phyloP scores from a whole-genome alignment of 2,329 filamentous ascomycete species.

The Pseudopyrenochaeta lycopersici region DNA sequence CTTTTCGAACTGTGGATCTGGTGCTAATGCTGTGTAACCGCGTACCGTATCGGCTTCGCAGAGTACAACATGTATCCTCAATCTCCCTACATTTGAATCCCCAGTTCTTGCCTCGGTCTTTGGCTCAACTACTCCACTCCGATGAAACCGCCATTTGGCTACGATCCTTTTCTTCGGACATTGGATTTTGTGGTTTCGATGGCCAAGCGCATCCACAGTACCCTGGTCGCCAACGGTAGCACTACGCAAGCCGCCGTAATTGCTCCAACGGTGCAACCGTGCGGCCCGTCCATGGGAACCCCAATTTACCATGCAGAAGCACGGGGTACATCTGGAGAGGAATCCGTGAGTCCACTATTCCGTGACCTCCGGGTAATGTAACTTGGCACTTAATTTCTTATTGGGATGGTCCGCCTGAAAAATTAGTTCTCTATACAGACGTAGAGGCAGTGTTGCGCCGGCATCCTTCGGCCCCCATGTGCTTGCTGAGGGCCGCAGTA shows the following conservation, averaged over 20 bases:
- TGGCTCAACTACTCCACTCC: slow-evolving; percentile 9
- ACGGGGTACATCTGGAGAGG: slow-evolving; percentile 1
- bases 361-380: not conserved
- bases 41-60: slow-evolving; percentile 27
- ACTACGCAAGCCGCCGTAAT: slow-evolving; percentile 12
- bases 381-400: not conserved
- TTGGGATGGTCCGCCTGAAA: not conserved
- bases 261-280: slow-evolving; percentile 14
- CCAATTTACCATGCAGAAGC: slow-evolving; percentile 4
- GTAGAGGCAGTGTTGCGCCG: not conserved
- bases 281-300: slow-evolving; percentile 8
- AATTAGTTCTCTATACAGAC: not conserved
- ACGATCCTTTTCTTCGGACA: not conserved
- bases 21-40: slow-evolving; percentile 36
- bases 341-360: not conserved
- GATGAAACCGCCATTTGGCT: slow-evolving; percentile 26
- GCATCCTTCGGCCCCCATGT: not conserved
- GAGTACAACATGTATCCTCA: slow-evolving; percentile 16
- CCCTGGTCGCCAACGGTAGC: slow-evolving; percentile 2
- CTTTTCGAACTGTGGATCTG: slow-evolving; percentile 27
- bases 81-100: slow-evolving; percentile 12
- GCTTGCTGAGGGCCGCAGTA: not conserved
- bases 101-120: slow-evolving; percentile 1
- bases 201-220: not conserved
- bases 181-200: not conserved